Evolutionary conservation across 1,284 basidiomycete genomes (phyloP), one percentile per base, ranked within the genome.

Genomic region (Cutaneotrichosporon sp.): DNA sequence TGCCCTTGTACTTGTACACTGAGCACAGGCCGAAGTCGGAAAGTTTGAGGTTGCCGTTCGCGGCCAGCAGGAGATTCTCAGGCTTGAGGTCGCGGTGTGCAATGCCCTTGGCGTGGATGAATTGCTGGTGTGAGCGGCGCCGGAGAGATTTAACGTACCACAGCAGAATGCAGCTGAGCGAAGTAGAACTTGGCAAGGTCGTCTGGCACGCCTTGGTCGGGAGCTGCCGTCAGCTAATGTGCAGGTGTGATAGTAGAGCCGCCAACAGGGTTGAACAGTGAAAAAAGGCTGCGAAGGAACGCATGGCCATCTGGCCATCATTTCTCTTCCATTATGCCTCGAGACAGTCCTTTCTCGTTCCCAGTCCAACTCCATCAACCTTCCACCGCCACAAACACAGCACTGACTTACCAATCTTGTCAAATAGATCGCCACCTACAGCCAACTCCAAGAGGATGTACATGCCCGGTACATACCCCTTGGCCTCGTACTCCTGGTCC

Each of bases 11-110:
- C 66, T 84, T 86, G 77, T 86, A 98, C 0, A 97, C 90, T 0
- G 89, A 84, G 29, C 90, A 93, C 1, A 98, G 79, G 0, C 96
- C 96, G 74, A 97, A 98, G 68, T 98, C 94, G 1, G 89, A 88
- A 46, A 98, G 86, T 69, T 97, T 97, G 63, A 97, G 82, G 24
- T 78, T 76, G 2, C 76, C 89, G 11, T 85, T 83, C 0, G 81
- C 81, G 54, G 90, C 87, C 3, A 96, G 81, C 3, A 96, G 80
- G 2, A 96, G 71, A 65, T 98, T 98, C 72, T 97, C 94, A 0
- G 94, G 94, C 72, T 98, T 98, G 52, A 98, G 81, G 66, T 98
- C 94, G 34, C 94, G 84, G 71, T 98, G 94, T 63, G 89, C 93
- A 29, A 97, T 88, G 38, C 93, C 94, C 77, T 90, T 85, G 5